Evolutionary conservation across 495 filamentous ascomycete species (phyloP).

Genomic region (Xylaria flabelliformis): DNA sequence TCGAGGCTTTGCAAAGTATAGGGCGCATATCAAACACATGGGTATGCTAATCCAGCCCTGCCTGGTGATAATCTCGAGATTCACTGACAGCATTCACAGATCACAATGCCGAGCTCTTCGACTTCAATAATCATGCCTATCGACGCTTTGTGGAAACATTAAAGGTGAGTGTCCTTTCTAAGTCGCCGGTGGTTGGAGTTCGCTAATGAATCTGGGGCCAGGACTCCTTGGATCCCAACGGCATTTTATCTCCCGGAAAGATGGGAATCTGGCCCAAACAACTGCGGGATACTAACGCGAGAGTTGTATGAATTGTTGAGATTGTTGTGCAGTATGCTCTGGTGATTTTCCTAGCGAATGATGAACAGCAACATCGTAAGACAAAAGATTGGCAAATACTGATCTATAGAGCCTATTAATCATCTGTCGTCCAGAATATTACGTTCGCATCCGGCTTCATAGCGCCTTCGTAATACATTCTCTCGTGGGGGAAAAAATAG

Average conservation of each 20-base stretch:
- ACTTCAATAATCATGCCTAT: conserved; percentile 52
- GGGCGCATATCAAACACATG: conserved; percentile 54
- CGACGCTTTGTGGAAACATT: conserved; percentile 51
- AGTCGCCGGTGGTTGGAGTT: background rate
- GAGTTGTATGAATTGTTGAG: background rate
- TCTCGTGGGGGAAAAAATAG: background rate
- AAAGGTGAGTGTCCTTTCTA: conserved; percentile 38
- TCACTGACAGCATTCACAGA: conserved; percentile 31
- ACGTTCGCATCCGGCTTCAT: background rate
- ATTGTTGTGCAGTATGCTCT: background rate
- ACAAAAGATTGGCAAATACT: background rate
- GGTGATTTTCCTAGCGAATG: background rate
- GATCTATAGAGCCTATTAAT: background rate
- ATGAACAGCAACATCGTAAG: background rate
- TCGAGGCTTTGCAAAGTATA: conserved; percentile 51
- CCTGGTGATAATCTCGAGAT: background rate
- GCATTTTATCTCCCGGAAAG: conserved; percentile 45
- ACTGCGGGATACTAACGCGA: conserved; percentile 3
- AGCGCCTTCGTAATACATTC: background rate
- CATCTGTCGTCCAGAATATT: background rate
- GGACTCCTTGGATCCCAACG: conserved; percentile 44
- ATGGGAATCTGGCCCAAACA: conserved; percentile 41
- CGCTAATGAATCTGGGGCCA: conserved; percentile 13
- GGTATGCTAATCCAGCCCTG: conserved; percentile 33
- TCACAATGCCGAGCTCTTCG: conserved; percentile 49